A percentile compares a stretch with the other conserved stretches of the same genome.
These are phyloP conservation scores for Epicoccum sorghinum DNA, from an alignment of 2,329 filamentous ascomycete species.

Conservation along the genomic window DNA sequence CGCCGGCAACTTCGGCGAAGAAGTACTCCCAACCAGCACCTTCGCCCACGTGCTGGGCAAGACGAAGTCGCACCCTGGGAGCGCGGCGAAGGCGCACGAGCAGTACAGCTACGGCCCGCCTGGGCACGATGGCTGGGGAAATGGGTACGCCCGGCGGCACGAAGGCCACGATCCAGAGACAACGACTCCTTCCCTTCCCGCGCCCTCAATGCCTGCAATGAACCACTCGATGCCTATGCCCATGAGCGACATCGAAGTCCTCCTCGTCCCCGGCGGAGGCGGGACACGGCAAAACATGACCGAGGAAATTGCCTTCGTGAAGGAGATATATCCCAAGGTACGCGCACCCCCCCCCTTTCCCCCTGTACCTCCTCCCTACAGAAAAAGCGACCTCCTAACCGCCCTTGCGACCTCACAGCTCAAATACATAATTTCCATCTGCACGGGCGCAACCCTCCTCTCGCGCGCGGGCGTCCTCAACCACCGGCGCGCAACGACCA, in stretches of 20 bases:
- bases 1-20: conserved; percentile 42
- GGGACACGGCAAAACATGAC: conserved; percentile 51
- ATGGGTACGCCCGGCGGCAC: conserved; percentile 15
- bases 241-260: conserved; percentile 59
- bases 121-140: conserved; percentile 12
- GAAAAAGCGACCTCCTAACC: no score
- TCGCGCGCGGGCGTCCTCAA: conserved; percentile 66
- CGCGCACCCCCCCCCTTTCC: no score
- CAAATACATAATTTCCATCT: conserved; percentile 67
- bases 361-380: background rate
- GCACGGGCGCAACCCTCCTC: conserved; percentile 66
- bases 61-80: background rate
- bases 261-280: conserved; percentile 68
- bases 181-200: background rate
- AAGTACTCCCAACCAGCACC: conserved; percentile 58
- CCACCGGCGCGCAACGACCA: conserved; percentile 67
- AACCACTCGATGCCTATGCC: conserved; percentile 6
- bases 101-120: background rate
- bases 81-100: conserved; percentile 3
- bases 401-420: no score
- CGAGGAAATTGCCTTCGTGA: conserved; percentile 57
- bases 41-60: conserved; percentile 54
- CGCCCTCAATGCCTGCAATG: conserved; percentile 3
- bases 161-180: conserved; percentile 6
- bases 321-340: conserved; percentile 55